Percentiles rank a stretch among this genome's conserved stretches.
Conservation (phyloP, 2,329 filamentous ascomycete species). For the Epicoccum sorghinum region DNA sequence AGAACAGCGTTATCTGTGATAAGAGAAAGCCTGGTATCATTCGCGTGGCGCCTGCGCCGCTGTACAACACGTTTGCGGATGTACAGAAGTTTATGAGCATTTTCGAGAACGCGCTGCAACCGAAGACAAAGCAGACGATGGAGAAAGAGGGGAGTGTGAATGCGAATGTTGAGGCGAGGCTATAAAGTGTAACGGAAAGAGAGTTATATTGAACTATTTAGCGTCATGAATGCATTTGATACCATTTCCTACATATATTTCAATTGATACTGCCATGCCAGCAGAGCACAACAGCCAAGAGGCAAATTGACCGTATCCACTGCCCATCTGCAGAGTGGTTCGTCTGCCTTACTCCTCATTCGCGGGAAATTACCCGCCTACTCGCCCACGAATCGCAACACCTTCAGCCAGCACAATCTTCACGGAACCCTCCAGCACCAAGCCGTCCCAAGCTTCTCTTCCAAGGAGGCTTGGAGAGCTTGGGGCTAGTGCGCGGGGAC, state of each 20-base stretch:
- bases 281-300: too few relatives aligned
- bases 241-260: neutral
- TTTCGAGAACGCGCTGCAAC: slow-evolving; percentile 53
- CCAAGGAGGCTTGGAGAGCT: slow-evolving; percentile 20
- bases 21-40: slow-evolving; percentile 86
- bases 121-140: slow-evolving; percentile 10
- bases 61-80: slow-evolving; percentile 83
- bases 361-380: slow-evolving; percentile 12
- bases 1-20: slow-evolving; percentile 76
- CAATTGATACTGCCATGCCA: too few relatives aligned
- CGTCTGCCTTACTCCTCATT: neutral
- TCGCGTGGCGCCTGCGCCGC: slow-evolving; percentile 78
- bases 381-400: slow-evolving; percentile 14
- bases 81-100: slow-evolving; percentile 57
- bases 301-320: too few relatives aligned
- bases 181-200: neutral
- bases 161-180: slow-evolving; percentile 10
- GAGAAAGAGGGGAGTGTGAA: slow-evolving; percentile 1
- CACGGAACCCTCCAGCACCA: neutral
- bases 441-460: slow-evolving; percentile 22
- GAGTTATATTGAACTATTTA: neutral
- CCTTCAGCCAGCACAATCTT: slow-evolving; percentile 32
- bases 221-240: slow-evolving; percentile 13
- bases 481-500: slow-evolving; percentile 26
- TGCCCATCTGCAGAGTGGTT: too few relatives aligned